Percentiles rank a stretch among this genome's conserved stretches.
These are phyloP conservation scores for Allium cepa DNA, from an alignment of 106 monocot genomes.

Conservation along the genomic window DNA sequence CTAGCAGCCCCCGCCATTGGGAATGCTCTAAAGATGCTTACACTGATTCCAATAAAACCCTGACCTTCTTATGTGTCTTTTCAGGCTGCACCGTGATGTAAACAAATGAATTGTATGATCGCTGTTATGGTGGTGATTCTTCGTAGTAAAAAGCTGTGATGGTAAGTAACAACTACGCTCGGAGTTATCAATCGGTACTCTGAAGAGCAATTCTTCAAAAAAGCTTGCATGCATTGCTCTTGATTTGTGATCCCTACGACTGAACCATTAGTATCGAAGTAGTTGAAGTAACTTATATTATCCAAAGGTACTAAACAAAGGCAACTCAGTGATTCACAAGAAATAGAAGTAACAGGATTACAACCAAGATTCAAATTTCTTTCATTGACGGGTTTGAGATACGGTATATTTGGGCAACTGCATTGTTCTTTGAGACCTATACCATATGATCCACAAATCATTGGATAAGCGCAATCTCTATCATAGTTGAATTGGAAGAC, in stretches of 20 bases:
- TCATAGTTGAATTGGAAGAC: neutral
- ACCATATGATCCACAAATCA: constrained; percentile 34
- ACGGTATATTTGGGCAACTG: constrained; percentile 20
- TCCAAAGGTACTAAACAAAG: constrained; percentile 15
- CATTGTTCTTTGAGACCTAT: constrained; percentile 36
- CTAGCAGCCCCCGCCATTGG: too few species aligned
- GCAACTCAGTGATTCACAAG: constrained; percentile 19
- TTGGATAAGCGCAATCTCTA: constrained; percentile 10
- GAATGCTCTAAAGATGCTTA: too few species aligned
- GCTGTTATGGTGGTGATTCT: constrained; percentile 13
- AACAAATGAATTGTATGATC: constrained; percentile 23
- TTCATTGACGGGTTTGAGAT: constrained; percentile 16
- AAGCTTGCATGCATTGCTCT: constrained; percentile 36
- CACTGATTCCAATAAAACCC: too few species aligned
- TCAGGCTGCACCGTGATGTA: constrained; percentile 15
- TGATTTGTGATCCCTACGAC: neutral
- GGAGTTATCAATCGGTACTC: constrained; percentile 12
- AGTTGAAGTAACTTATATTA: constrained; percentile 31
- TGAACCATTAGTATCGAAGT: neutral
- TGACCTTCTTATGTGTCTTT: too few species aligned
- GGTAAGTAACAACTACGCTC: constrained; percentile 31
- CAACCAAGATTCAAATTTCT: constrained; percentile 28
- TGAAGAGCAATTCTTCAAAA: constrained; percentile 35
- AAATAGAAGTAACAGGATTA: constrained; percentile 19
- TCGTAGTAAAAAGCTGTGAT: constrained; percentile 28